A percentile compares a stretch with the other conserved stretches of the same genome.
Evolutionary conservation across 192 early-diverging fungal species (phyloP).

Genomic region (Dissophora ornata): DNA sequence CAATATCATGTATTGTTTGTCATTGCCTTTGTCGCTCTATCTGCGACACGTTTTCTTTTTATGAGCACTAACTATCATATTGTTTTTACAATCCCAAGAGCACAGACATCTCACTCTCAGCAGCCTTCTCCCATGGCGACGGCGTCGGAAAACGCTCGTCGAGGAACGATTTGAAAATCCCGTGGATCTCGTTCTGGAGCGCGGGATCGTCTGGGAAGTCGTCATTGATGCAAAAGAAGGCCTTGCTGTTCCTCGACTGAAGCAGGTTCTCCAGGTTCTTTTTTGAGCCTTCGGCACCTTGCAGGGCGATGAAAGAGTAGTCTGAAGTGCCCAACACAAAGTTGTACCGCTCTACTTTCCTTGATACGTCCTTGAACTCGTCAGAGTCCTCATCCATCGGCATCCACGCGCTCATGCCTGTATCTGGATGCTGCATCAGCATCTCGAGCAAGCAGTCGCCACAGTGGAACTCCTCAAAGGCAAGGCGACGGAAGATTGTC

Average conservation of each 20-base stretch:
- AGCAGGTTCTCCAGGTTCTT: constrained; percentile 14
- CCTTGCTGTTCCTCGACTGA: background rate
- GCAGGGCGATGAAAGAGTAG: constrained; percentile 40
- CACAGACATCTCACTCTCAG: background rate
- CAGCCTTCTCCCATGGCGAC: constrained; percentile 40
- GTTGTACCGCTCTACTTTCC: constrained; percentile 25
- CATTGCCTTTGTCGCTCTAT: too few species aligned
- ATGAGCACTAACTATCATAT: too few species aligned
- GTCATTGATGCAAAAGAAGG: constrained; percentile 52
- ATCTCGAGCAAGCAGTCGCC: constrained; percentile 53
- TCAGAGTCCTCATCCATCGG: constrained; percentile 29
- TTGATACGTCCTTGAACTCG: constrained; percentile 10
- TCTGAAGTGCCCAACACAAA: constrained; percentile 46
- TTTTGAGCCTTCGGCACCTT: background rate
- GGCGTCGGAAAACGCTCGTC: constrained; percentile 18
- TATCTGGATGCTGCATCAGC: constrained; percentile 32
- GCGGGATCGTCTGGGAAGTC: constrained; percentile 23
- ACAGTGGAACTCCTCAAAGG: constrained; percentile 45
- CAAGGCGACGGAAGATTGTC: constrained; percentile 30
- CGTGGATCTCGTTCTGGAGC: constrained; percentile 13
- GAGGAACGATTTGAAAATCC: constrained; percentile 26
- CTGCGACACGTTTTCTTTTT: too few species aligned
- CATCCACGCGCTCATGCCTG: constrained; percentile 35
- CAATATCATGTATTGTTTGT: too few species aligned
- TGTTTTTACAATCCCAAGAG: background rate